Evolutionary conservation across 129 eudicot species (phyloP).

Genomic region (Saposhnikovia divaricata): DNA sequence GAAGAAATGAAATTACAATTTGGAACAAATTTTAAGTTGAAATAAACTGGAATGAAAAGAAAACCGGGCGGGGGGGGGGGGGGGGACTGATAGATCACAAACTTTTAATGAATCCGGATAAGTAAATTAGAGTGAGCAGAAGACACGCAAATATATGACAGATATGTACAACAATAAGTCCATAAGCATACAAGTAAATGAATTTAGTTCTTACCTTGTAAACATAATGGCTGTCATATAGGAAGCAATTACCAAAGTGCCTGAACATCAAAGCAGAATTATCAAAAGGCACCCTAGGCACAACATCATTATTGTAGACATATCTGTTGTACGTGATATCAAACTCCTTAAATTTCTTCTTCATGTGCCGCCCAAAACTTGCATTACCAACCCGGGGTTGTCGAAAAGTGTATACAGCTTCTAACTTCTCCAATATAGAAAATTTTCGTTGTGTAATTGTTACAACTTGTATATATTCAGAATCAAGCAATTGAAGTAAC

Average conservation of each 20-base stretch:
- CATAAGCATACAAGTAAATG: no score
- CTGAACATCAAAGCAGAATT: constrained; percentile 6
- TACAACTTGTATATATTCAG: no score
- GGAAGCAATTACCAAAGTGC: constrained; percentile 44
- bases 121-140: neutral
- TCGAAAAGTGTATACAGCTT: constrained; percentile 57
- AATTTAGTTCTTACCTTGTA: constrained; percentile 20
- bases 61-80: no score
- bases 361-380: constrained; percentile 28
- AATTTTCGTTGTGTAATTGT: constrained; percentile 33
- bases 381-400: constrained; percentile 60
- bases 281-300: constrained; percentile 49
- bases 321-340: constrained; percentile 27
- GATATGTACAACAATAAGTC: neutral
- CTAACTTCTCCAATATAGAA: constrained; percentile 32
- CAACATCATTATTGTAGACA: constrained; percentile 50
- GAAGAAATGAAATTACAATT: no score
- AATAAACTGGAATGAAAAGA: neutral
- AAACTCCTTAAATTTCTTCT: constrained; percentile 4
- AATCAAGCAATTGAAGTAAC: no score
- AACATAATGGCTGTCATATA: constrained; percentile 35
- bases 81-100: no score
- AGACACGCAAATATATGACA: neutral
- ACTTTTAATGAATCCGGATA: no score
- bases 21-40: neutral